Base-by-base conservation (phyloP, 495 filamentous ascomycete genomes). In the Gamarada debralockiae region DNA sequence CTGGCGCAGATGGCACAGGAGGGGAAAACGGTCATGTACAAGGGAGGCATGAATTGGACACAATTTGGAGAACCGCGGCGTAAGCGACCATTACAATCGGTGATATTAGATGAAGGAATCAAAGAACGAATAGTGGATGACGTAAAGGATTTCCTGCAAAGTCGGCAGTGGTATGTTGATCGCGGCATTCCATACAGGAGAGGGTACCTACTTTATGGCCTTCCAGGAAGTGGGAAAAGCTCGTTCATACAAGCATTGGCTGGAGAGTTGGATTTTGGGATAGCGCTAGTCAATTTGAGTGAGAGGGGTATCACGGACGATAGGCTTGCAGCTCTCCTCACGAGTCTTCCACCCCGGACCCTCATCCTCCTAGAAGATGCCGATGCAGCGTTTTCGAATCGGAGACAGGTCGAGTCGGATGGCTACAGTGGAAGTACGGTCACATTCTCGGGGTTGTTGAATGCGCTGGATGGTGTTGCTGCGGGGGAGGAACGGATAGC, bases 171-270 rank as follows among this genome's bases (percentile, higher is more conserved):
- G 93, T 98, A 98, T 59, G 79, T 91, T 23, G 89, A 97, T 62
- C 85, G 93, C 6, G 93, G 93, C 6, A 95, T 98, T 57, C 93
- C 93, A 1, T 98, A 97, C 56, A 83, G 93, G 27, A 77, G 93
- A 18, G 93, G 93, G 1, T 98, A 97, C 67, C 76, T 98, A 34
- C 78, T 98, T 3, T 92, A 96, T 63, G 93, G 93, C 0, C 92
- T 92, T 2, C 95, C 93, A 0, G 93, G 93, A 2, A 95, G 89
- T 14, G 93, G 93, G 18, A 98, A 98, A 68, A 96, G 85, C 58
- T 95, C 89, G 1, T 97, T 98, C 65, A 95, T 97, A 44, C 92
- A 96, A 70, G 92, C 95, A 2, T 72, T 98, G 24, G 93, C 93
- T 1, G 95, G 91, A 12, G 83, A 92, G 55, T 69, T 98, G 47